Evolutionary conservation across 73 alveolate species (phyloP).

Genomic region (Tetrahymena borealis): DNA sequence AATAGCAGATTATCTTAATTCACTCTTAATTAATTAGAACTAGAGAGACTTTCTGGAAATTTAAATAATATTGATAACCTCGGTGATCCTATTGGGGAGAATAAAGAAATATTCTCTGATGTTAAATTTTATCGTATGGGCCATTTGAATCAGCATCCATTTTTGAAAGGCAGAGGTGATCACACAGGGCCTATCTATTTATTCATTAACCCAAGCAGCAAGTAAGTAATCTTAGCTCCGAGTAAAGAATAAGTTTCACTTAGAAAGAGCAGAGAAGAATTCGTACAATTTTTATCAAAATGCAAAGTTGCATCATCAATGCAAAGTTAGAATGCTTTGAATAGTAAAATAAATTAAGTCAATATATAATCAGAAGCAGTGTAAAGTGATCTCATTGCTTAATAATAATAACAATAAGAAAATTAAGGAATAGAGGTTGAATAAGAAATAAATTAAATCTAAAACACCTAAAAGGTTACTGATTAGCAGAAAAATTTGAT

Average conservation of each 20-base stretch:
- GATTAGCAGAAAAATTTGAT: no score
- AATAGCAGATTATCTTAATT: neutral
- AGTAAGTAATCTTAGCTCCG: neutral
- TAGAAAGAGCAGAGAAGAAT: neutral
- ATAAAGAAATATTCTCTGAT: neutral
- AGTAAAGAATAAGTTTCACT: neutral
- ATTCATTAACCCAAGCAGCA: neutral
- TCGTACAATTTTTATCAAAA: neutral
- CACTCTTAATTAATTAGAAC: neutral
- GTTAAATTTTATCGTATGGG: neutral
- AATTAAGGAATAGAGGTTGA: no score
- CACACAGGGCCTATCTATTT: neutral
- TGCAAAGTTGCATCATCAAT: neutral
- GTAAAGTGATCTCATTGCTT: no score
- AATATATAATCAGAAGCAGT: no score
- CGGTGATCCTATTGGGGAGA: no score
- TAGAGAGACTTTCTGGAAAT: neutral
- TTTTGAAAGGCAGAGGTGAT: neutral
- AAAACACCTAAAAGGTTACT: no score
- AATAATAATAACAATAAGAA: no score
- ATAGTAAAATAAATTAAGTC: neutral
- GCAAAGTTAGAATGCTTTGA: neutral
- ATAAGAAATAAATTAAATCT: no score
- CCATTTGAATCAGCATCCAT: neutral
- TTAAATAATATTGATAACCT: no score